phyloP scores from a whole-genome alignment of 768 basidiomycete genomes.

The Naganishia randhawae region DNA sequence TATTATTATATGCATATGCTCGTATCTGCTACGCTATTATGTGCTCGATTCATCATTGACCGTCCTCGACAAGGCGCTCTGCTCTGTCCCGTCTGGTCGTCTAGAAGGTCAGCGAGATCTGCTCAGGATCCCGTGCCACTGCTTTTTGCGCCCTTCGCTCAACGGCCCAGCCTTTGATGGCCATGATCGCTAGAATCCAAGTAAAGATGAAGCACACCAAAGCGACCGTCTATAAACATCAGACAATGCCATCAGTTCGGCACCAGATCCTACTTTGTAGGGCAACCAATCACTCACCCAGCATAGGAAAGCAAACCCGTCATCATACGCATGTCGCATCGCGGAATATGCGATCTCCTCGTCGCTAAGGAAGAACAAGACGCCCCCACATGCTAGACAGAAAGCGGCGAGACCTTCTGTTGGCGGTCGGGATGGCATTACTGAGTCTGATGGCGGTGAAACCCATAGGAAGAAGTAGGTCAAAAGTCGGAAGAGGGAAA shows the following conservation, averaged over 20 bases:
- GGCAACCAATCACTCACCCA: slow-evolving; percentile 9
- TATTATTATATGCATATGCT: no score
- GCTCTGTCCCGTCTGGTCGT: not conserved
- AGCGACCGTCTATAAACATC: slow-evolving; percentile 71
- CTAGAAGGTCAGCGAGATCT: not conserved
- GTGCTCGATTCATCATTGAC: no score
- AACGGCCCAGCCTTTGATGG: slow-evolving; percentile 69
- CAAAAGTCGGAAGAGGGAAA: slow-evolving; percentile 71
- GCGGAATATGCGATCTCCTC: slow-evolving; percentile 86
- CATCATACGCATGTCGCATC: slow-evolving; percentile 84
- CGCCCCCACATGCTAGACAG: slow-evolving; percentile 79
- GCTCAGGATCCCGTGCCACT: not conserved
- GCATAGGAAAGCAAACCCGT: slow-evolving; percentile 53
- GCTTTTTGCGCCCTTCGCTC: not conserved
- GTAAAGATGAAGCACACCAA: slow-evolving; percentile 80
- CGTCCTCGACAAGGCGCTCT: no score
- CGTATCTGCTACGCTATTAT: no score
- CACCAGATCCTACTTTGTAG: not conserved
- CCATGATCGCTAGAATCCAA: slow-evolving; percentile 73
- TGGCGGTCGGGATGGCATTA: slow-evolving; percentile 86
- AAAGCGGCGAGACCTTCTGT: slow-evolving; percentile 86
- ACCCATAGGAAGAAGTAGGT: slow-evolving; percentile 96
- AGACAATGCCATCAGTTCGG: not conserved
- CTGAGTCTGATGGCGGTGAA: slow-evolving; percentile 66
- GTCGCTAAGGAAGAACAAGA: slow-evolving; percentile 82